Percentiles rank a stretch among this genome's conserved stretches.
Evolutionary conservation across 352 stramenopile species (phyloP).

Genomic region (Pelagophyceae sp.): DNA sequence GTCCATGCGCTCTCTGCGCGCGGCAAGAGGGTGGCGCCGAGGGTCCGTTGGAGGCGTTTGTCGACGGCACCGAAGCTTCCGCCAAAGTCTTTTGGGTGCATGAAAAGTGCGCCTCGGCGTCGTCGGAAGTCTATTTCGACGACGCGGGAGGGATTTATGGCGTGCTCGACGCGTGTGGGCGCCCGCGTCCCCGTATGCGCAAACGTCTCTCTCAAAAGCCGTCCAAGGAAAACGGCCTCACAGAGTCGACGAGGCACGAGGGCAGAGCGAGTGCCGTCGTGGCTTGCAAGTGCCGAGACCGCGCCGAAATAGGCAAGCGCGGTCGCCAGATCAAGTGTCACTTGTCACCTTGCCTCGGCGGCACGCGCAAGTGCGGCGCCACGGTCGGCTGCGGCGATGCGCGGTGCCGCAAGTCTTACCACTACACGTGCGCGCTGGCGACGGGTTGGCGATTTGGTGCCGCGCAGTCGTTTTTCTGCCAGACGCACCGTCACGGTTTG

Average conservation of each 20-base stretch:
- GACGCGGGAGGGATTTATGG: neutral
- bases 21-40: neutral
- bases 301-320: neutral
- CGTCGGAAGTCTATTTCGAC: conserved; percentile 5
- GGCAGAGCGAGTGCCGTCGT: too few species aligned
- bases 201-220: too few species aligned
- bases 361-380: neutral
- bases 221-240: too few species aligned
- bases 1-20: neutral
- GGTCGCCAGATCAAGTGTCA: neutral
- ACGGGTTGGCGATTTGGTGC: conserved; percentile 6
- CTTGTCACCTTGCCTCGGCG: neutral
- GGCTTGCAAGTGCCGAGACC: too few species aligned
- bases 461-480: neutral
- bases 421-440: neutral
- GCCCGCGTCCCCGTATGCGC: too few species aligned
- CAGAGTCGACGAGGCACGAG: too few species aligned
- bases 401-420: neutral
- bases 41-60: neutral
- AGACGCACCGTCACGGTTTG: neutral
- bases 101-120: neutral
- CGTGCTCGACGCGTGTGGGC: neutral
- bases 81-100: neutral
- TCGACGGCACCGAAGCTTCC: neutral
- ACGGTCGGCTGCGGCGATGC: conserved; percentile 7